These are phyloP conservation scores for Isabelozyma pseudorhagii DNA, from an alignment of 805 yeast genomes.

Conservation along the genomic window DNA sequence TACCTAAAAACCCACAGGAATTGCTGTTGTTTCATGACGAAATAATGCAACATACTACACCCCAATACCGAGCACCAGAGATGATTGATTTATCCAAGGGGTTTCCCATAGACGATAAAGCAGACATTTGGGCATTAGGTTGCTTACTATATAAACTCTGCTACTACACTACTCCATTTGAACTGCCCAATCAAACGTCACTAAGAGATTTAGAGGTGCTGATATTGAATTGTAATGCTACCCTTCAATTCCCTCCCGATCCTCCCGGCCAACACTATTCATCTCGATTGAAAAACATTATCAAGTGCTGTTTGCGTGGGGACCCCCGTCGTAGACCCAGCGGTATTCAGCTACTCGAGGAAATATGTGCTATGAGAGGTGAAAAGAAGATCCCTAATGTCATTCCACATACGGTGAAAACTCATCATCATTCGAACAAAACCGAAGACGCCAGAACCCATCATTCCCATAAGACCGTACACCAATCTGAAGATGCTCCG, in stretches of 20 bases:
- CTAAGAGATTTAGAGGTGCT: slow-evolving; percentile 51
- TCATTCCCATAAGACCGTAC: slow-evolving; percentile 3
- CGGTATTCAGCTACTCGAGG: slow-evolving; percentile 66
- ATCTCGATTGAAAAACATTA: slow-evolving; percentile 59
- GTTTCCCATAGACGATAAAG: slow-evolving; percentile 82
- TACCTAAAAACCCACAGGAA: slow-evolving; percentile 72
- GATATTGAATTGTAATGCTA: slow-evolving; percentile 54
- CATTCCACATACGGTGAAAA: slow-evolving; percentile 36
- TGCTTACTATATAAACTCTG: slow-evolving; percentile 86
- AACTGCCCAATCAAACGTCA: slow-evolving; percentile 38
- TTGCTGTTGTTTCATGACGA: slow-evolving; percentile 79
- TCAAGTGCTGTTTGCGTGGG: slow-evolving; percentile 56
- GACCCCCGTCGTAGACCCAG: slow-evolving; percentile 75
- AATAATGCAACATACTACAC: slow-evolving; percentile 86
- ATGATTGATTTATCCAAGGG: slow-evolving; percentile 88
- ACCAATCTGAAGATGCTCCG: not conserved
- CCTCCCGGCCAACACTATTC: slow-evolving; percentile 48
- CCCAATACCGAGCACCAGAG: slow-evolving; percentile 94
- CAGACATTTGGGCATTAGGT: slow-evolving; percentile 97
- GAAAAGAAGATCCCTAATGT: slow-evolving; percentile 37
- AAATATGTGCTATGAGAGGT: slow-evolving; percentile 60
- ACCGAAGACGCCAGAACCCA: slow-evolving; percentile 2
- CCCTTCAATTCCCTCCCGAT: slow-evolving; percentile 46
- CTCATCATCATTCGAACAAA: slow-evolving; percentile 11
- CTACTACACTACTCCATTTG: slow-evolving; percentile 87